Base-by-base conservation (phyloP, 345 rosid species). In the Brassica nigra region DNA sequence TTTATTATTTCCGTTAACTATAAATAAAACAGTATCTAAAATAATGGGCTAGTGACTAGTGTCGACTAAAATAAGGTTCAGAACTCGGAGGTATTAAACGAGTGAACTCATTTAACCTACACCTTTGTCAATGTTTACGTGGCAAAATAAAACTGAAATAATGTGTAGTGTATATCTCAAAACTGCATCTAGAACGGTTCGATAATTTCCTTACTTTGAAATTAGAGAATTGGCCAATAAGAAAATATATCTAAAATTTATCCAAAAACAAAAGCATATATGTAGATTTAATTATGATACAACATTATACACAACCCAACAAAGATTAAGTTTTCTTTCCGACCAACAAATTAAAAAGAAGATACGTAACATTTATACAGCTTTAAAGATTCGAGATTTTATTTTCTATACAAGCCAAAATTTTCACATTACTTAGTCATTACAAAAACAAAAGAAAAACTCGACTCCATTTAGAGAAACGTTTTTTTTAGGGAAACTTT, bases 221-320 rank as follows among this genome's bases (percentile, higher is more conserved):
- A 63, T 54, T 69, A 69, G 23, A 39, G 30, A 30, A 59, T 42
- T 42, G 29, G 74, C 47, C 23, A 68, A 68, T 37, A 36, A 66
- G 57, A 42, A 76, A 55, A 15, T 33, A 39, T 27, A 58, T 31
- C 16, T 77, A 8, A 16, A 49, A 3, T 61, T 42, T 44, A 31
- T 34, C 28, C 28, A 20, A 6, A 52, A 29, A 31, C 10, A 70
- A 4, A 34, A 9, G 52, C 7, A 4, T n/a, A 47, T 12, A 44
- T 47, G 16, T 14, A 44, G 3, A 47, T 42, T 10, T 42, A 9
- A 10, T 42, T 42, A 42, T 42, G 49, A 42, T 66, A 57, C 34
- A 78, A 30, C 57, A 78, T 79, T 73, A 73, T 67, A 73, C 74
- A 79, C 31, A 34, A 62, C 49, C 5, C 55, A 77, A 78, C 71